Percentiles rank a stretch among this genome's conserved stretches.
These are phyloP conservation scores for Inga laurina DNA, from an alignment of 306 rosid species.

Conservation along the genomic window DNA sequence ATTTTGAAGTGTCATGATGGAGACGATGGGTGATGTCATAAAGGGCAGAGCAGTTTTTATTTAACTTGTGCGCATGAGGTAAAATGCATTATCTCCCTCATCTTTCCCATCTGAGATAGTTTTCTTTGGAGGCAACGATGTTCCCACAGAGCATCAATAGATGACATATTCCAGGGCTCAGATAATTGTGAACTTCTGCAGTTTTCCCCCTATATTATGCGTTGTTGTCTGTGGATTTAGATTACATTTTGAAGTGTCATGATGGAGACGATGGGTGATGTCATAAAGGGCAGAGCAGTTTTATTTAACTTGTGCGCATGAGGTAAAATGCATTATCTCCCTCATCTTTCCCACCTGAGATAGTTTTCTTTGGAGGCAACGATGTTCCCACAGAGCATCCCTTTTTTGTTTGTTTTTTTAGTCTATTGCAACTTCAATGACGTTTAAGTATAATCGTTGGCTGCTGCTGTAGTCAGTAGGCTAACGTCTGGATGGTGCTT, in stretches of 20 bases:
- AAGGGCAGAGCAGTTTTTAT: neutral
- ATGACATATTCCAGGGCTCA: neutral
- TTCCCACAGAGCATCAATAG: too few relatives aligned
- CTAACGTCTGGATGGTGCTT: neutral
- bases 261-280: neutral
- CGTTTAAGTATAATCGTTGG: neutral
- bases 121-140: too few relatives aligned
- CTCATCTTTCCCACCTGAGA: neutral
- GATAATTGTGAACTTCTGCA: neutral
- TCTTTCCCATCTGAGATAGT: too few relatives aligned
- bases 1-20: neutral
- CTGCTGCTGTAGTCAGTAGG: conserved; percentile 13
- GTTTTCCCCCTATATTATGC: neutral
- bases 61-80: neutral
- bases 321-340: neutral
- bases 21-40: neutral
- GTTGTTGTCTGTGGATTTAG: neutral
- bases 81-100: neutral
- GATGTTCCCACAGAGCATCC: neutral
- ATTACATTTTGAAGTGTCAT: neutral
- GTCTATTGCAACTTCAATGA: neutral
- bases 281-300: neutral
- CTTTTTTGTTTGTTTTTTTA: too few relatives aligned
- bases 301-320: neutral
- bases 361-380: neutral